Base-by-base conservation (phyloP, 2,329 filamentous ascomycete genomes). In the Fusarium pseudonygamai region DNA sequence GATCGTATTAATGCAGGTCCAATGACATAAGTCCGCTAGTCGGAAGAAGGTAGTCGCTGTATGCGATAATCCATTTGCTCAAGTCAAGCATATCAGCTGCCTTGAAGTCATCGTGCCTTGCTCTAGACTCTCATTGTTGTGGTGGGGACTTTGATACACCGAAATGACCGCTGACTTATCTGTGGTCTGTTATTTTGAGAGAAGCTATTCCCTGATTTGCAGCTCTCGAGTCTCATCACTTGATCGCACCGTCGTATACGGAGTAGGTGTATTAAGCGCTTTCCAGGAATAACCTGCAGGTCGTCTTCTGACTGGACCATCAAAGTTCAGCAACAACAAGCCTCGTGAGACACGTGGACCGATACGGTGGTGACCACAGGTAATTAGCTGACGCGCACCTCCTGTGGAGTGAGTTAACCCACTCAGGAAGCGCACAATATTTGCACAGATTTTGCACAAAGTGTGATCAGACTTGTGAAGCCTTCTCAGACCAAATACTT, bases 261-360 rank as follows among this genome's bases (percentile, higher is more conserved):
- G 30, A 50, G 47, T 24, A 52, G 49, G 30, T 26, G 3, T 26
- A 36, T 46, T 60, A 59, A 55, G 55, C 53, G 64, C 57, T 45
- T 42, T 46, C 28, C 24, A 32, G 9, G 30, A 37, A 64, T 18
- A 53, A 42, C 42, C 37, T 71, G 26, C 50, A 49, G 36, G 57
- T 46, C 37, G 47, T 68, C 58, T 67, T 43, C 53, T 45, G 36
- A 50, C 45, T 64, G 47, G 46, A 55, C 47, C 52, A 57, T 71
- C 46, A 55, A 57, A 60, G 49, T 59, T 62, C 60, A 45, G 58
- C 69, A 46, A 47, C 32, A 34, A 30, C 37, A 52, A 68, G 59
- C 47, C 39, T 60, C 39, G 30, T 32, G 30, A 62, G 47, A 74
- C 72, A 74, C 64, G 72, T 74, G 71, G 71, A 69, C 57, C 63